phyloP scores from a whole-genome alignment of 139 green algal species.

The Chloropicon primus region DNA sequence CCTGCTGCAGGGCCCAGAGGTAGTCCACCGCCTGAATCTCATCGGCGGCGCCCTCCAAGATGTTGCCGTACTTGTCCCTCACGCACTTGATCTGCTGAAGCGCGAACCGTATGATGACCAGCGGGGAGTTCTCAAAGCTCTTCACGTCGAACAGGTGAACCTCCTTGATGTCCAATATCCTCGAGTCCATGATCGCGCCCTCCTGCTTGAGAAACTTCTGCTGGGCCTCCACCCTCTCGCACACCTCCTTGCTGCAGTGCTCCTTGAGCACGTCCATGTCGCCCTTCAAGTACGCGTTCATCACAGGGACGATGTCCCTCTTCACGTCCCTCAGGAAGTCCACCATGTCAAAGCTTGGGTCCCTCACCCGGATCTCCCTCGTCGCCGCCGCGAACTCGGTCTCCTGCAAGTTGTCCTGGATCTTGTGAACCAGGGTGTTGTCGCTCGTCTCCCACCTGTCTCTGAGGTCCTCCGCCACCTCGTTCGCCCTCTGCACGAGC shows the following conservation, averaged over 20 bases:
- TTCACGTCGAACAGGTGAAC: conserved; percentile 76
- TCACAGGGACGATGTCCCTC: conserved; percentile 11
- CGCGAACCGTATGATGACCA: conserved; percentile 75
- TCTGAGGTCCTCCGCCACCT: conserved; percentile 66
- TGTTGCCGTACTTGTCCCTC: conserved; percentile 80
- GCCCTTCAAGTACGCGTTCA: conserved; percentile 42
- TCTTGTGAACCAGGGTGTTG: conserved; percentile 75
- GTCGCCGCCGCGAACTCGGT: conserved; percentile 46
- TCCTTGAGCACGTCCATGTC: conserved; percentile 41
- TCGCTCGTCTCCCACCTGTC: conserved; percentile 88
- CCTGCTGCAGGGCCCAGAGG: conserved; percentile 21
- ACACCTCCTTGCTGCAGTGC: conserved; percentile 66
- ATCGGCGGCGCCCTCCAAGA: conserved; percentile 58
- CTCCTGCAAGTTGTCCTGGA: conserved; percentile 46
- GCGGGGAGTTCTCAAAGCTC: conserved; percentile 64
- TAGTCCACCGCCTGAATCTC: conserved; percentile 23
- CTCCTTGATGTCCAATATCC: conserved; percentile 81
- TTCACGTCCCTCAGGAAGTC: conserved; percentile 14
- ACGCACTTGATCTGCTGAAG: conserved; percentile 50
- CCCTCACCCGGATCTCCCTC: conserved; percentile 58
- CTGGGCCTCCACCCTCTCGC: conserved; percentile 57
- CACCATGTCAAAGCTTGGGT: conserved; percentile 80
- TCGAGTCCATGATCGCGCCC: conserved; percentile 49
- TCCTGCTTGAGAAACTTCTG: conserved; percentile 11
- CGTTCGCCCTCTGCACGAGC: conserved; percentile 5